A percentile compares a stretch with the other conserved stretches of the same genome.
phyloP scores from a whole-genome alignment of 768 basidiomycete species.

The Candolleomyces eurysporus region DNA sequence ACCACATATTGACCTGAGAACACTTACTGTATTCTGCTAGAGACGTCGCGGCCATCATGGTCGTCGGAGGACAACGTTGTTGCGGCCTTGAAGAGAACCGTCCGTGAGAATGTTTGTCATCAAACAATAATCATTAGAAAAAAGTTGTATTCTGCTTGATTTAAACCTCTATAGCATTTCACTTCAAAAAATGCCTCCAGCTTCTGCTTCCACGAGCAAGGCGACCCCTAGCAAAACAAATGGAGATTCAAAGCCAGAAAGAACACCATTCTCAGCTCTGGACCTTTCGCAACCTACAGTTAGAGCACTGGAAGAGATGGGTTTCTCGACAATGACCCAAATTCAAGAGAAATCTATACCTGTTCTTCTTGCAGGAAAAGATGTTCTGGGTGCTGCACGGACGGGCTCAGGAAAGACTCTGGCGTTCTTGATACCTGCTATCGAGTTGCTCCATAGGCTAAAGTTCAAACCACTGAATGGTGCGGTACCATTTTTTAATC shows the following conservation, averaged over 20 bases:
- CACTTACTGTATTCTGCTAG: no score
- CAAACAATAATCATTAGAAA: background rate
- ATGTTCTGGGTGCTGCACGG: conserved; percentile 94
- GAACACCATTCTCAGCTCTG: conserved; percentile 73
- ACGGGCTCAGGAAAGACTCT: conserved; percentile 97
- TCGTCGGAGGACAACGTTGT: no score
- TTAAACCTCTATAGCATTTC: background rate
- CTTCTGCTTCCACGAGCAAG: conserved; percentile 1
- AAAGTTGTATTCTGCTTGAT: background rate
- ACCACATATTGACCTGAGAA: no score
- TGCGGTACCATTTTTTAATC: conserved; percentile 15
- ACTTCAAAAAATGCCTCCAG: conserved; percentile 1
- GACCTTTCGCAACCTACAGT: conserved; percentile 78
- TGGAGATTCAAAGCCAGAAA: conserved; percentile 20
- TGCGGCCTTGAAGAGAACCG: background rate
- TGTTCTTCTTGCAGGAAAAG: conserved; percentile 89
- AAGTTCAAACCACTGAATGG: conserved; percentile 98
- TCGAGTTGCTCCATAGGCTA: conserved; percentile 86
- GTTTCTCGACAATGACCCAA: conserved; percentile 87
- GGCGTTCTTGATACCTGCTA: conserved; percentile 91
- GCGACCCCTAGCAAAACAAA: background rate
- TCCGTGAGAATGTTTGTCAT: background rate
- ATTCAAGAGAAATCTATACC: conserved; percentile 93
- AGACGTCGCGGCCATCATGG: no score
- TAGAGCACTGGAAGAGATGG: conserved; percentile 79